phyloP scores from a whole-genome alignment of 805 yeast genomes.

The Candida glaebosa region DNA sequence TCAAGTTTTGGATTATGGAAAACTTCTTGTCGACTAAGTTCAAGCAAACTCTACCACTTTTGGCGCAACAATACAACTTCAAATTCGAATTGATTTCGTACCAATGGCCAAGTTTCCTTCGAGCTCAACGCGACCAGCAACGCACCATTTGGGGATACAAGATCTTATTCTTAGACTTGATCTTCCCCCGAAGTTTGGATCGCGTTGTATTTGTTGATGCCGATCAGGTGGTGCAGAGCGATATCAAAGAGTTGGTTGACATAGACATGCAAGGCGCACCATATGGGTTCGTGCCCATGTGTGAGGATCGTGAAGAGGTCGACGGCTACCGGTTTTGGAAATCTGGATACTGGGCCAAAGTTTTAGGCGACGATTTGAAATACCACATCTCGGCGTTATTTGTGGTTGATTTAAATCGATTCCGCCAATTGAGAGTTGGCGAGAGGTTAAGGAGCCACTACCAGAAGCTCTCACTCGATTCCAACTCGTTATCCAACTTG shows the following conservation, averaged over 20 bases:
- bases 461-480: conserved; percentile 76
- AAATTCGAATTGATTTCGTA: conserved; percentile 76
- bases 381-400: conserved; percentile 85
- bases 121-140: conserved; percentile 73
- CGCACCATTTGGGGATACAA: conserved; percentile 88
- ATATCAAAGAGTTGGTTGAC: conserved; percentile 63
- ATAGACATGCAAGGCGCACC: conserved; percentile 76
- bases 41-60: conserved; percentile 51
- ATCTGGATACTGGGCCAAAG: conserved; percentile 81
- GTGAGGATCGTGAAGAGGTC: conserved; percentile 74
- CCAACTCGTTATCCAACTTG: conserved; percentile 71
- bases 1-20: conserved; percentile 85
- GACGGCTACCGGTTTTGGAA: conserved; percentile 92
- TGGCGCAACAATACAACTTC: conserved; percentile 59
- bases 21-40: conserved; percentile 74
- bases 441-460: conserved; percentile 80
- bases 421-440: conserved; percentile 70
- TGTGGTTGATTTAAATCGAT: conserved; percentile 69
- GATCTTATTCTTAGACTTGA: conserved; percentile 77
- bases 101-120: conserved; percentile 91
- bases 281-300: conserved; percentile 86
- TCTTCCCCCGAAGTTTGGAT: conserved; percentile 75
- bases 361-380: conserved; percentile 53
- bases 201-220: conserved; percentile 85
- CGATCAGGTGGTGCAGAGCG: conserved; percentile 77